Percentiles rank a stretch among this genome's conserved stretches.
Conservation (phyloP, 805 yeast species). For the Pichia thaimueangensis region DNA sequence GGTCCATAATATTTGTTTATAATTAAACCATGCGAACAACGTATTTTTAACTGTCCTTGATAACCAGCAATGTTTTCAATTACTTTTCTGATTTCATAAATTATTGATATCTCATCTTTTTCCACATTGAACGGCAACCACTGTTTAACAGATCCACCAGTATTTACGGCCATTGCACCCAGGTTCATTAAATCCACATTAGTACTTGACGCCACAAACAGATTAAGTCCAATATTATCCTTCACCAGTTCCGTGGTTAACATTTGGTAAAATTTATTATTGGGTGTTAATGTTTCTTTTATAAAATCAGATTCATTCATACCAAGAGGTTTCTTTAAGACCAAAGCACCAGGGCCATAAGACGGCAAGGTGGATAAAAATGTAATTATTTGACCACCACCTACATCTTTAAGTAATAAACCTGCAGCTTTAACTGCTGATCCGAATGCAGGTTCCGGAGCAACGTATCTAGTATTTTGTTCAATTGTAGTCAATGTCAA, state of each 20-base stretch:
- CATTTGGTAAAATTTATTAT: conserved; percentile 53
- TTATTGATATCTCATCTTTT: conserved; percentile 59
- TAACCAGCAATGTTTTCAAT: conserved; percentile 55
- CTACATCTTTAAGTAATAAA: conserved; percentile 52
- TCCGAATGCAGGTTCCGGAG: conserved; percentile 67
- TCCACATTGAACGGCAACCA: conserved; percentile 64
- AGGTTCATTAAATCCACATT: conserved; percentile 65
- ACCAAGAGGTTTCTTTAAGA: conserved; percentile 33
- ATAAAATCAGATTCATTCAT: conserved; percentile 35
- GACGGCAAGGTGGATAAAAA: conserved; percentile 67
- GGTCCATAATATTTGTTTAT: conserved; percentile 69
- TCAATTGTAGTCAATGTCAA: conserved; percentile 61
- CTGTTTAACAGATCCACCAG: conserved; percentile 65
- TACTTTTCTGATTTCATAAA: conserved; percentile 51
- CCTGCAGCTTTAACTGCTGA: conserved; percentile 68
- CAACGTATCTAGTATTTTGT: conserved; percentile 33
- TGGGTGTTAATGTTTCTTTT: conserved; percentile 49
- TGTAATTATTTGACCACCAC: conserved; percentile 81
- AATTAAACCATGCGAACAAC: conserved; percentile 84
- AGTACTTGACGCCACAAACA: conserved; percentile 60
- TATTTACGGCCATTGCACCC: conserved; percentile 53
- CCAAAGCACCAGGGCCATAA: conserved; percentile 70
- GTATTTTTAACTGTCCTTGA: conserved; percentile 75
- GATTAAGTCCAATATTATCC: conserved; percentile 65
- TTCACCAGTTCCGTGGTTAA: conserved; percentile 51